phyloP scores from a whole-genome alignment of 2,329 filamentous ascomycete genomes.

The Alternaria gaisen region DNA sequence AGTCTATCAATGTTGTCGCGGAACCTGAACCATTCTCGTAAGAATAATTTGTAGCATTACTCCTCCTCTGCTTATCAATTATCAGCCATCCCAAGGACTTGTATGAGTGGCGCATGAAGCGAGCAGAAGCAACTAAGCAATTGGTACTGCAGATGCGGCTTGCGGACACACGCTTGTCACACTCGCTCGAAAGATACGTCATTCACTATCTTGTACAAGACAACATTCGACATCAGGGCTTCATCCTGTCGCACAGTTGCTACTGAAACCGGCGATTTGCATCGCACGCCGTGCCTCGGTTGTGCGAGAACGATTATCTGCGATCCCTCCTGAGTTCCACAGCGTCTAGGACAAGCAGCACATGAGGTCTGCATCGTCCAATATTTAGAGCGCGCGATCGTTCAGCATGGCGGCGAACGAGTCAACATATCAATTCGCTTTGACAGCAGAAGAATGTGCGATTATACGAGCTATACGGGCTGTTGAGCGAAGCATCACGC shows the following conservation, averaged over 20 bases:
- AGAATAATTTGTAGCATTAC: background rate
- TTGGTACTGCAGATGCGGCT: background rate
- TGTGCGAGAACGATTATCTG: conserved; percentile 1
- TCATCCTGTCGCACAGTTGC: background rate
- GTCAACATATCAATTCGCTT: conserved; percentile 3
- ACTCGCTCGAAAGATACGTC: background rate
- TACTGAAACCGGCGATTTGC: background rate
- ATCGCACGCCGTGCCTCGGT: background rate
- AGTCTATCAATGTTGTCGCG: background rate
- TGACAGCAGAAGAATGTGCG: conserved; percentile 2
- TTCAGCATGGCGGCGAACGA: background rate
- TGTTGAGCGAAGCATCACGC: background rate
- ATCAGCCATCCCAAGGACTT: background rate
- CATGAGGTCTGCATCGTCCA: background rate
- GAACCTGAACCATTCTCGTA: background rate
- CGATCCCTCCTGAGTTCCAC: background rate
- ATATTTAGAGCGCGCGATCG: background rate
- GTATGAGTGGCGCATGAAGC: background rate
- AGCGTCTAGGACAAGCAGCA: background rate
- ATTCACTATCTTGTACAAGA: background rate
- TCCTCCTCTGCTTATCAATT: background rate
- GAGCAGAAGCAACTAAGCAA: background rate
- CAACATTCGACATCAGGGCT: background rate
- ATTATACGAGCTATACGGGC: background rate
- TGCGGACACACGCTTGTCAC: background rate